Conservation (phyloP, 805 yeast species). For the Helenozyma rhizophorensis region DNA sequence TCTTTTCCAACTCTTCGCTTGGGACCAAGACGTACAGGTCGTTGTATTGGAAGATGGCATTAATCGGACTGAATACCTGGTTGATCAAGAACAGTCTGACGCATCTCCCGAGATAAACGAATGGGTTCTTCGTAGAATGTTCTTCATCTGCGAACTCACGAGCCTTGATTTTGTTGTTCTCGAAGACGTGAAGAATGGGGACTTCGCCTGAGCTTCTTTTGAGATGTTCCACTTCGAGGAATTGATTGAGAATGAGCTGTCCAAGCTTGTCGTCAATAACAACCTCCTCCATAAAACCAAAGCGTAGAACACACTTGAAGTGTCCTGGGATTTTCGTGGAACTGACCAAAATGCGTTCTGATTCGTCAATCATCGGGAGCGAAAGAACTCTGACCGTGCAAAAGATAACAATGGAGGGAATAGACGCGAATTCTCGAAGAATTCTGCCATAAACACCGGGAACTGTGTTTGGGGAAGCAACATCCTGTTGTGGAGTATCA, state of each 20-base stretch:
- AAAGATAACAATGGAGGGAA: slow-evolving; percentile 43
- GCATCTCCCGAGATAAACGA: slow-evolving; percentile 7
- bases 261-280: slow-evolving; percentile 17
- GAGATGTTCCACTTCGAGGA: slow-evolving; percentile 16
- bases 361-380: slow-evolving; percentile 36
- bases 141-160: slow-evolving; percentile 15
- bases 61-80: slow-evolving; percentile 23
- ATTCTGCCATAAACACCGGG: slow-evolving; percentile 39
- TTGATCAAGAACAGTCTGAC: slow-evolving; percentile 20
- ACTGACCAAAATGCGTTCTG: slow-evolving; percentile 38
- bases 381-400: slow-evolving; percentile 39
- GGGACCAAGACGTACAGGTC: slow-evolving; percentile 18
- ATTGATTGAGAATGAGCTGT: slow-evolving; percentile 16
- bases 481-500: slow-evolving; percentile 29
- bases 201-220: slow-evolving; percentile 8
- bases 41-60: slow-evolving; percentile 18
- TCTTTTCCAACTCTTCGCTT: slow-evolving; percentile 19
- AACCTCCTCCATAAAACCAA: slow-evolving; percentile 46
- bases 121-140: slow-evolving; percentile 16
- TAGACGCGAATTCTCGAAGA: slow-evolving; percentile 36
- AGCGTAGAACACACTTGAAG: slow-evolving; percentile 44
- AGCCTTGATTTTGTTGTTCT: slow-evolving; percentile 23
- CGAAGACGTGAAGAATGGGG: slow-evolving; percentile 28
- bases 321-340: slow-evolving; percentile 42
- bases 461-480: slow-evolving; percentile 41